A percentile compares a stretch with the other conserved stretches of the same genome.
Evolutionary conservation across 148 eudicot species (phyloP).

Genomic region (Rheum nobile): DNA sequence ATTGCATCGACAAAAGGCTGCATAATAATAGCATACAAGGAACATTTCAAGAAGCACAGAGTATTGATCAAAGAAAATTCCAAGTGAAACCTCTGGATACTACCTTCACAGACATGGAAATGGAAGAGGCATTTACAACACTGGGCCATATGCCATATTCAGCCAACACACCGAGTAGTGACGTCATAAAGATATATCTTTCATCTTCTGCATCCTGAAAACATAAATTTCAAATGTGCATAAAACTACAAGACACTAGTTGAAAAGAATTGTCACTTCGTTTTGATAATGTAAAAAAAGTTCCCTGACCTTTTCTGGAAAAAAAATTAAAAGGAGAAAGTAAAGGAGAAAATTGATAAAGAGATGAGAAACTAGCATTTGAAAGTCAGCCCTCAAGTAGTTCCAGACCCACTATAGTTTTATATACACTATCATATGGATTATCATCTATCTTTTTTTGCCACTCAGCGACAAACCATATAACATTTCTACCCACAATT

Average conservation of each 20-base stretch:
- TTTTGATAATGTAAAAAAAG: not conserved
- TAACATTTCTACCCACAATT: not conserved
- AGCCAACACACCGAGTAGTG: conserved; percentile 62
- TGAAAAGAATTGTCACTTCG: not conserved
- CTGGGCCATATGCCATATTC: conserved; percentile 74
- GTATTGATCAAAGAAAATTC: not conserved
- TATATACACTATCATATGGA: not conserved
- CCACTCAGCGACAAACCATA: not conserved
- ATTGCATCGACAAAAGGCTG: not conserved
- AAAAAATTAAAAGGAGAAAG: not conserved
- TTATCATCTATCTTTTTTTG: not conserved
- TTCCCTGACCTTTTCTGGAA: not conserved
- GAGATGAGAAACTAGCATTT: not conserved
- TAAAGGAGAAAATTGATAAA: not conserved
- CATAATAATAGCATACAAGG: not conserved
- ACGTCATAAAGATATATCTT: conserved; percentile 58
- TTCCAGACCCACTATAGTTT: not conserved
- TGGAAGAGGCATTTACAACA: conserved; percentile 60
- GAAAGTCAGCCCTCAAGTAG: not conserved
- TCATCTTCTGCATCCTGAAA: conserved; percentile 79
- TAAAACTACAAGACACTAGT: not conserved
- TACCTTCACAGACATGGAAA: conserved; percentile 73
- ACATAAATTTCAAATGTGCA: conserved; percentile 4
- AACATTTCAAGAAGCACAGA: not conserved
- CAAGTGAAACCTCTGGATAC: not conserved